Base-by-base conservation (phyloP, 805 yeast genomes). In the Candida peoriensis region DNA sequence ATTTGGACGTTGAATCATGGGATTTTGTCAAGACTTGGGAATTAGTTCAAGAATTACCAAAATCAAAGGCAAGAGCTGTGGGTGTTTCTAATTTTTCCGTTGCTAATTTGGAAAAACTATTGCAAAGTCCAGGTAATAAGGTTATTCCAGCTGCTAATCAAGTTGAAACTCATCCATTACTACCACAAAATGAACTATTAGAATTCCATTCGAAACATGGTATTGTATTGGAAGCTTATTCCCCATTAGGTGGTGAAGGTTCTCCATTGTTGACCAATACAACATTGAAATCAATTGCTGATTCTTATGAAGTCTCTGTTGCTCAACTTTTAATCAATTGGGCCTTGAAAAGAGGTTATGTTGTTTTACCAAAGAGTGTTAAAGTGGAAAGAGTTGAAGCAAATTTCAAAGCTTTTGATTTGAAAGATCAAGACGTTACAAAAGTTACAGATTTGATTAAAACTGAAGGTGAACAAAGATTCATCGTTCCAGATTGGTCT, bases 301-400 rank as follows among this genome's bases (percentile, higher is more conserved):
- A 64, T 21, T 66, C 66, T 36, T 52, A 65, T 43, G 50, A 47
- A 8, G 61, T 56, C 9, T 54, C 54, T 8, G 65, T 78, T 9
- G 81, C 78, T 10, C 69, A 70, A 38, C 50, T 76, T 20, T 60
- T 73, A 33, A 61, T 77, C 41, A 72, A 78, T 21, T 78, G 84
- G 85, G 75, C 69, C 24, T 57, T 72, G 15, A 60, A 65, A 46
- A 73, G 81, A 59, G 75, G 71, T 70, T 74, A 33, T 74, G 72
- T 75, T 30, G 76, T 74, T 10, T 51, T 72, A 37, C 76, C 76
- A 35, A 72, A 72, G 47, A 68, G 74, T 17, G 63, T 63, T 24
- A 63, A 61, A 24, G 57, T 62, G 8, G 45, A 50, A 4, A 67
- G 76, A 64, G 59, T 71, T 34, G 55, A 44, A 6, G 46, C 59